Base-by-base conservation (phyloP, 495 filamentous ascomycete species). In the Podospora comata region DNA sequence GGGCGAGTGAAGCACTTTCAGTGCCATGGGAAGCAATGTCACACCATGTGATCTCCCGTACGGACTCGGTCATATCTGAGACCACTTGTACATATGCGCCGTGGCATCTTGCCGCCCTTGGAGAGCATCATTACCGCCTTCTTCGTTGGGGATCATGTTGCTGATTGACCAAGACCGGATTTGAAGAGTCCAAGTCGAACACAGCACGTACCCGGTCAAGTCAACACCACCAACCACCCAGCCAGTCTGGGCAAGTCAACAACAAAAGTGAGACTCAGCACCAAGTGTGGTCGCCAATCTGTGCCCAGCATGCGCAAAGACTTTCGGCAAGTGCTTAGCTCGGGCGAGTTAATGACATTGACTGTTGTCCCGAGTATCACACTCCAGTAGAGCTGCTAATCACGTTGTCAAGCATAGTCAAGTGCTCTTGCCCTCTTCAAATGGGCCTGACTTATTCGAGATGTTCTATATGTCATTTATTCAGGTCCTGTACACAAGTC, bases 11-110 rank as follows among this genome's bases (percentile, higher is more conserved):
- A 62, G 60, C 70, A 66, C 44, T 23, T 67, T 62, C 60, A 48
- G 39, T 48, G 30, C 39, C 7, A 48, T 48, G 9, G 39, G 65
- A 59, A 20, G 67, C 68, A 67, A 72, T 75, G 70, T 71, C 61
- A 71, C 73, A 66, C 67, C 63, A 67, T 63, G 55, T 66, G 39
- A 48, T 34, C 56, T 68, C 34, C 61, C 28, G 20, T 58, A 58
- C 59, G 48, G 53, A n/a, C 57, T 44, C 59, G 59, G 18, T 48
- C 55, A 58, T 26, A 7, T 19, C 3, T 19, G 18, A 58, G n/a
- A 26, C 55, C n/a, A 20, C 23, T 58, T 19, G n/a, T 58, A 18
- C 55, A 58, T 20, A 19, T 9, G 23, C 15, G 55, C n/a, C 18
- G 6, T 58, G n/a, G n/a, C 6, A 9, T 20, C 23, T 58, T 58